Evolutionary conservation across 2,329 filamentous ascomycete genomes (phyloP), one percentile per base, ranked within the genome.

Genomic region (Pyrenochaeta sp.): DNA sequence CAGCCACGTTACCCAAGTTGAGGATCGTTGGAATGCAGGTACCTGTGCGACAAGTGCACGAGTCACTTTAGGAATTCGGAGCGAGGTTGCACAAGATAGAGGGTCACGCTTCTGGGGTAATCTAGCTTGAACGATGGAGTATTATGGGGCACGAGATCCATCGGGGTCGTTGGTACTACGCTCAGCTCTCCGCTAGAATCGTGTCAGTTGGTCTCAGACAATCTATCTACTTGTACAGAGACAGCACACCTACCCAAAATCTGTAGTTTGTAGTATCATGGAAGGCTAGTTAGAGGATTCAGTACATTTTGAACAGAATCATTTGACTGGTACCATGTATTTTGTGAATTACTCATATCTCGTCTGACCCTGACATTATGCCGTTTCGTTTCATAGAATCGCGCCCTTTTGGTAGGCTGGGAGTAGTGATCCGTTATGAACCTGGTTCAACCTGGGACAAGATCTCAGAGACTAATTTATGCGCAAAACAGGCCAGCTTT

Each of bases 21-120:
- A 27, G 23, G 57, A 45, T 39, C 35, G 43, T 39, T 37, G 51
- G 58, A 59, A 62, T 67, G 64, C 66, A 72, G 69, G 64, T 61
- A 70, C 66, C 30, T 51, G 53, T 54, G 49, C 49, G 45, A 53
- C 43, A 43, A 35, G 60, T 62, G 51, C 56, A 66, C 57, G 59
- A 47, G 41, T 48, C 35, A 42, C 43, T 58, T 54, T 48, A 51
- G 46, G 55, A 56, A 54, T 47, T 55, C 58, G 59, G 43, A 45
- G 40, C 40, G 32, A 51, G 58, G 56, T 23, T 50, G 58, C 56
- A 48, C 47, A 45, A 44, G 42, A 36, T 56, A 41, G 49, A 50
- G 49, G 17, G 36, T 54, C 45, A 52, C 40, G n/a, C 18, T 43
- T 30, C 27, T 36, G 45, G 54, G 47, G 27, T 48, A 39, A 20